A percentile compares a stretch with the other conserved stretches of the same genome.
Evolutionary conservation across 306 rosid species (phyloP).

Genomic region (Castanea crenata): DNA sequence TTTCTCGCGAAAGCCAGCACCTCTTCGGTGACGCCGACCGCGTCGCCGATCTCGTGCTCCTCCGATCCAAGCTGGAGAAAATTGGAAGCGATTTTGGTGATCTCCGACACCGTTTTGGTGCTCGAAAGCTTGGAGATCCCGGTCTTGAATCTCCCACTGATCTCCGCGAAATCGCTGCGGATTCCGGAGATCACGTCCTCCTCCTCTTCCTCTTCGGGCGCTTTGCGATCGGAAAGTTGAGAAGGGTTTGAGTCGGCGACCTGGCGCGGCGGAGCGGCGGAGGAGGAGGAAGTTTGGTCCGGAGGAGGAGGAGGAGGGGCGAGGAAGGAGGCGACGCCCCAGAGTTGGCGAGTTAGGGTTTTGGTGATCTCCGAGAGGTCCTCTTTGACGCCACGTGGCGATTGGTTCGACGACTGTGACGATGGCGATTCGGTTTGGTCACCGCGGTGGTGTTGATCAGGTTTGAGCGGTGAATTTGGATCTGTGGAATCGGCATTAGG

Average conservation of each 20-base stretch:
- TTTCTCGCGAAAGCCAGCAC: slow-evolving; percentile 68
- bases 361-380: slow-evolving; percentile 76
- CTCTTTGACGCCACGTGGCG: slow-evolving; percentile 72
- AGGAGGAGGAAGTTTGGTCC: slow-evolving; percentile 20
- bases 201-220: slow-evolving; percentile 26
- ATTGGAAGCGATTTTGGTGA: slow-evolving; percentile 91
- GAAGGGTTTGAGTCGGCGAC: slow-evolving; percentile 25
- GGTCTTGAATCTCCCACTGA: slow-evolving; percentile 70
- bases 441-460: background rate
- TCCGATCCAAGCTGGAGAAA: slow-evolving; percentile 79
- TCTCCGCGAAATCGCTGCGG: slow-evolving; percentile 86
- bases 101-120: slow-evolving; percentile 61
- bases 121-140: slow-evolving; percentile 79
- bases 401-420: slow-evolving; percentile 27
- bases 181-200: slow-evolving; percentile 86
- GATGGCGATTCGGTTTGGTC: slow-evolving; percentile 32
- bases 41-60: slow-evolving; percentile 51
- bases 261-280: slow-evolving; percentile 6
- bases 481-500: slow-evolving; percentile 16
- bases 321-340: slow-evolving; percentile 93
- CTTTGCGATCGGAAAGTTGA: slow-evolving; percentile 10
- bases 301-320: slow-evolving; percentile 93
- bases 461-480: slow-evolving; percentile 29
- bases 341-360: slow-evolving; percentile 66
- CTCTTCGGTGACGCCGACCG: slow-evolving; percentile 66